These are phyloP conservation scores for Penicillium sclerotigenum DNA, from an alignment of 2,329 filamentous ascomycete species.

Conservation along the genomic window DNA sequence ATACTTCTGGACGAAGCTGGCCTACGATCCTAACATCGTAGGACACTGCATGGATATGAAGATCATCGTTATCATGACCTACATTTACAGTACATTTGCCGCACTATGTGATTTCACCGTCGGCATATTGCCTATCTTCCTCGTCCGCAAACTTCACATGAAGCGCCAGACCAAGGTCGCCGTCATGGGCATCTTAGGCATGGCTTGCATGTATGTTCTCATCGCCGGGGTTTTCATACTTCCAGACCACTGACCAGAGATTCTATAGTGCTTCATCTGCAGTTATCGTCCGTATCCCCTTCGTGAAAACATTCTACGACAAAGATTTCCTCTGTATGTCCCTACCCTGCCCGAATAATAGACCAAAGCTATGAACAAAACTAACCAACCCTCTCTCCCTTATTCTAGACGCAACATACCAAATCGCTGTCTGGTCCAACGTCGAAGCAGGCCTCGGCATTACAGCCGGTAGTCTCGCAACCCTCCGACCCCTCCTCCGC, in stretches of 20 bases:
- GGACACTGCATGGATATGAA: conserved; percentile 44
- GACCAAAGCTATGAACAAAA: not conserved
- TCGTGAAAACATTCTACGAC: conserved; percentile 37
- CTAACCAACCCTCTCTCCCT: not conserved
- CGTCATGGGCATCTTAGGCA: conserved; percentile 52
- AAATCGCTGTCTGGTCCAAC: conserved; percentile 43
- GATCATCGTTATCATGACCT: conserved; percentile 35
- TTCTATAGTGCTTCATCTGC: conserved; percentile 41
- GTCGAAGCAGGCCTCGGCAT: conserved; percentile 40
- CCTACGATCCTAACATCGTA: conserved; percentile 27
- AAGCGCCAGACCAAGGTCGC: conserved; percentile 51
- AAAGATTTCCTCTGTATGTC: conserved; percentile 35
- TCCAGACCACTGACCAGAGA: not conserved
- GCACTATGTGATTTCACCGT: conserved; percentile 51
- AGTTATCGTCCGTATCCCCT: conserved; percentile 47
- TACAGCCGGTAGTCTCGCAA: conserved; percentile 48
- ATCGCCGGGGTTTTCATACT: conserved; percentile 11
- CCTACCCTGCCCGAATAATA: not conserved
- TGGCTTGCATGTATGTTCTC: conserved; percentile 51
- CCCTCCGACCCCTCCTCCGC: conserved; percentile 48
- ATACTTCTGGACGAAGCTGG: conserved; percentile 48
- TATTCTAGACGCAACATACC: conserved; percentile 41
- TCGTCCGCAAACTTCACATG: conserved; percentile 58
- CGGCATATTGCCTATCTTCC: conserved; percentile 51
- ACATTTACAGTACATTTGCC: conserved; percentile 34